Evolutionary conservation across 2,329 filamentous ascomycete genomes (phyloP), one percentile per base, ranked within the genome.

Genomic region (Fusarium vanettenii): DNA sequence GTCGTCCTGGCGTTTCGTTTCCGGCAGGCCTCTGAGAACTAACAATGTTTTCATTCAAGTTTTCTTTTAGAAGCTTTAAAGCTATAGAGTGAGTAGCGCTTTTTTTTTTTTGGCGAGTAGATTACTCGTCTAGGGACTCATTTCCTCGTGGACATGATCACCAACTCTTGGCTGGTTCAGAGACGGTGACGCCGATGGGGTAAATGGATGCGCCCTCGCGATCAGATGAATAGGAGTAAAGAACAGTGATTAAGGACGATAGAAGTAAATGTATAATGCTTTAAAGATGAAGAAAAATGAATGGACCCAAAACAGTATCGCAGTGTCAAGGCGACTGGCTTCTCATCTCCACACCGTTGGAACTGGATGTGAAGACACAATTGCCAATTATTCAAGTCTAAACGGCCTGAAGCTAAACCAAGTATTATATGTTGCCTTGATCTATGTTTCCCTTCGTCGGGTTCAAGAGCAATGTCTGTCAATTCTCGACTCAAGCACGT

Each of bases 251-350:
- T 6, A 8, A 5, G 6, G 11, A 14, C 14, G 6, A 45, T 14
- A 5, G 20, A 22, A 14, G 41, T 14, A 1, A 5, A 3, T 11
- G 6, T 4, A 5, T 3, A 10, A 41, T 6, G 4, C 1, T 5
- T 3, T 41, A 0, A 20, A 9, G 41, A 22, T 45, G 41, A 45
- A 45, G 11, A 22, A 1, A 8, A 22, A 20, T 13, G n/a, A 1
- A 22, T 43, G 41, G 41, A 14, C 13, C 11, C 11, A 45, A 13
- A 45, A 45, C 3, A 13, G n/a, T 13, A 1, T 0, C 16, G 35
- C 35, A 18, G 1, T 18, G 35, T 39, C 35, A 18, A 39, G 16
- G 8, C 4, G n/a, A 7, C 39, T 43, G n/a, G 39, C 10, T 43
- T 20, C 18, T 20, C 39, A 13, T 25, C 6, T 45, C 20, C 3